phyloP scores from a whole-genome alignment of 257 asterid species.

The Sherardia arvensis region DNA sequence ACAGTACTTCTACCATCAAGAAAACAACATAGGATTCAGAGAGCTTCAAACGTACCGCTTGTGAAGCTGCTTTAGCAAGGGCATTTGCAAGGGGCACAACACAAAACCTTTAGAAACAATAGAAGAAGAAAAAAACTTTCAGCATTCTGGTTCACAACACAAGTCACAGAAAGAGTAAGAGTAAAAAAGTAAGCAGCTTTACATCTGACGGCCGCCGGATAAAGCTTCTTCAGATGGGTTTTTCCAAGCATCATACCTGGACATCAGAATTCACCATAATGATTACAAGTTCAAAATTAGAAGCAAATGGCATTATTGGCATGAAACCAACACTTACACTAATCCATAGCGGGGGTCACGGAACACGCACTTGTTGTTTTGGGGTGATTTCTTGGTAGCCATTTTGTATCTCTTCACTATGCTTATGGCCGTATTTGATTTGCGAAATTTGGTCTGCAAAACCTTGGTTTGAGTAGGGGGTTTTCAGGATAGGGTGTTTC shows the following conservation, averaged over 20 bases:
- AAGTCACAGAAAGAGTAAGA: not conserved
- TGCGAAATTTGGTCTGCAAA: too few relatives aligned
- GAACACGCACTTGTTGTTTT: not conserved
- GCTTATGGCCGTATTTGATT: too few relatives aligned
- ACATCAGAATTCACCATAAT: not conserved
- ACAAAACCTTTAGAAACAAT: conserved; percentile 6
- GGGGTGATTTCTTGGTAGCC: not conserved
- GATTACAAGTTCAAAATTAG: not conserved
- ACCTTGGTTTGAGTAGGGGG: too few relatives aligned
- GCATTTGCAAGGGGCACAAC: conserved; percentile 12
- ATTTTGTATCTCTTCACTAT: not conserved
- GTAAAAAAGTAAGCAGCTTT: not conserved
- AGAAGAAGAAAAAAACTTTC: not conserved
- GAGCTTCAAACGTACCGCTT: not conserved
- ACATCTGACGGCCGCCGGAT: conserved; percentile 17
- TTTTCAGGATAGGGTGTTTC: too few relatives aligned
- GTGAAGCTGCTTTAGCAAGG: conserved; percentile 4
- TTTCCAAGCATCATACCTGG: conserved; percentile 18
- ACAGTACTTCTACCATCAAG: not conserved
- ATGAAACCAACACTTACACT: conserved; percentile 4
- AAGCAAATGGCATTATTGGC: not conserved
- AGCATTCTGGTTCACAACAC: not conserved
- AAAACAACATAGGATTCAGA: not conserved
- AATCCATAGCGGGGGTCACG: conserved; percentile 10
- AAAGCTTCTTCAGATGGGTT: conserved; percentile 17